Evolutionary conservation across 106 monocot species (phyloP).

Genomic region (Phalaenopsis equestris): DNA sequence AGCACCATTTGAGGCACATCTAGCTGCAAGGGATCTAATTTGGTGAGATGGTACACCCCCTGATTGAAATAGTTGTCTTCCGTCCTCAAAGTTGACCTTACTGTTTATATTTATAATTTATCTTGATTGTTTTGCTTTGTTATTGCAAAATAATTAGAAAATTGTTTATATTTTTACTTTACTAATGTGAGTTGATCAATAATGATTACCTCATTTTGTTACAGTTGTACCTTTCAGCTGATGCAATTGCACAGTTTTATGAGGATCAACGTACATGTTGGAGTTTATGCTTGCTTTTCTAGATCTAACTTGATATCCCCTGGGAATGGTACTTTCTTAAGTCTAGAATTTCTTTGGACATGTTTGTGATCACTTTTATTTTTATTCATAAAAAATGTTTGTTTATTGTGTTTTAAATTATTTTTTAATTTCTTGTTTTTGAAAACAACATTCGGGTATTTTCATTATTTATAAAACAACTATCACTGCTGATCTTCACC

Average conservation of each 20-base stretch:
- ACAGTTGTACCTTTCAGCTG: slow-evolving; percentile 21
- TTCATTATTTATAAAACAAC: too few species aligned
- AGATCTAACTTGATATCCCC: slow-evolving; percentile 17
- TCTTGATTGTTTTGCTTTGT: not conserved
- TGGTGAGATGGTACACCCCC: not conserved
- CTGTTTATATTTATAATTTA: not conserved
- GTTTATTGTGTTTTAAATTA: too few species aligned
- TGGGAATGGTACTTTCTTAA: slow-evolving; percentile 26
- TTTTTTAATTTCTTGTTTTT: too few species aligned
- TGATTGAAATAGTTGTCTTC: not conserved
- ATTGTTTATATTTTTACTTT: not conserved
- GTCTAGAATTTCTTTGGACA: not conserved
- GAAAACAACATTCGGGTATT: too few species aligned
- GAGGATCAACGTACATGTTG: slow-evolving; percentile 14
- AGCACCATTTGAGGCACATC: too few species aligned
- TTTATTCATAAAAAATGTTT: too few species aligned
- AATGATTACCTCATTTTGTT: not conserved
- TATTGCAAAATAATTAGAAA: not conserved
- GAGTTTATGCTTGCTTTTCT: slow-evolving; percentile 14
- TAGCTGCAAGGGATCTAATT: not conserved
- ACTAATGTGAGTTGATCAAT: not conserved
- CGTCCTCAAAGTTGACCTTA: not conserved
- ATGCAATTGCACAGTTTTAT: slow-evolving; percentile 18
- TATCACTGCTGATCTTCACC: too few species aligned
- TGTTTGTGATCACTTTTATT: too few species aligned